phyloP scores from a whole-genome alignment of 2,329 filamentous ascomycete species.

The Gliomastix tumulicola region DNA sequence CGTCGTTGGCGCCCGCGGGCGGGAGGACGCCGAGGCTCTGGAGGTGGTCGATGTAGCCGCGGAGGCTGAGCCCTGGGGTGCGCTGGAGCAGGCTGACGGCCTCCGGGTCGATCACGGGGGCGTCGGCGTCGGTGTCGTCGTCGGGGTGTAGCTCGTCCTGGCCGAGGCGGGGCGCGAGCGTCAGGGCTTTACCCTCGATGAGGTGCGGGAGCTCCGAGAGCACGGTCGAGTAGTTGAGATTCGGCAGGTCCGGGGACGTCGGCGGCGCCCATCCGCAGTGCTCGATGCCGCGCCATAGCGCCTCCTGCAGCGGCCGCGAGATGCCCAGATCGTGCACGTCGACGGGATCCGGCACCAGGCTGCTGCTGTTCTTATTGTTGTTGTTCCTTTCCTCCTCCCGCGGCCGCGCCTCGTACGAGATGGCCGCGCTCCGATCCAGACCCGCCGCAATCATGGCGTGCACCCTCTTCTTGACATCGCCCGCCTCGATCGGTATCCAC shows the following conservation, averaged over 20 bases:
- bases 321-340: constrained; percentile 24
- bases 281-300: constrained; percentile 69
- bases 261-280: constrained; percentile 89
- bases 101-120: constrained; percentile 52
- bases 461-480: constrained; percentile 70
- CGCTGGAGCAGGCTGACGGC: constrained; percentile 68
- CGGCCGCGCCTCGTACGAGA: constrained; percentile 60
- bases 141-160: too few relatives aligned
- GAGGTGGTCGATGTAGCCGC: constrained; percentile 72
- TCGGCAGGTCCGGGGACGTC: constrained; percentile 63
- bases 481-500: constrained; percentile 80
- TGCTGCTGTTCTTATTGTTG: too few relatives aligned
- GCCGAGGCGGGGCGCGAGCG: constrained; percentile 71
- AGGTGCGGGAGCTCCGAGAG: constrained; percentile 80
- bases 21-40: constrained; percentile 54
- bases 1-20: constrained; percentile 18
- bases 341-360: constrained; percentile 12
- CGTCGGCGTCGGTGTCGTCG: constrained; percentile 25
- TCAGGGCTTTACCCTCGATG: constrained; percentile 89
- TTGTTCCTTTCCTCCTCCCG: too few relatives aligned
- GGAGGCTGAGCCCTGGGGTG: constrained; percentile 62
- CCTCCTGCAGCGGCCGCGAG: constrained; percentile 12
- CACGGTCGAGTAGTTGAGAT: constrained; percentile 78
- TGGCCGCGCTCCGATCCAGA: constrained; percentile 68
- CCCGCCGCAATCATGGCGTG: constrained; percentile 67